Evolutionary conservation across 345 rosid genomes (phyloP).

Genomic region (Camelina sativa): DNA sequence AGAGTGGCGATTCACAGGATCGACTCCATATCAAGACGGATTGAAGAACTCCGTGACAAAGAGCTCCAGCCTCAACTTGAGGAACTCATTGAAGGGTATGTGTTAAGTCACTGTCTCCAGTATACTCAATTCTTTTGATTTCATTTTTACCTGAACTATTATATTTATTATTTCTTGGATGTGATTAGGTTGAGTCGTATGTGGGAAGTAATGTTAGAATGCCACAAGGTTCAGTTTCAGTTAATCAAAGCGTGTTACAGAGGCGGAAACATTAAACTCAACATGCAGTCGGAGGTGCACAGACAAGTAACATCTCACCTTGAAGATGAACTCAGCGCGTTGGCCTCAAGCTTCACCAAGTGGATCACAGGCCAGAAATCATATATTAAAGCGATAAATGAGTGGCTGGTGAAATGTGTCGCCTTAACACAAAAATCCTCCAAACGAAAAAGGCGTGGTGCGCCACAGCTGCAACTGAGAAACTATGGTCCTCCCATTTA

Average conservation of each 20-base stretch:
- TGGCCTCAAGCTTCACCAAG: slow-evolving; percentile 73
- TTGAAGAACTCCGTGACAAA: slow-evolving; percentile 88
- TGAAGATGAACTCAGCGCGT: slow-evolving; percentile 60
- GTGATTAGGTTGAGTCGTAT: slow-evolving; percentile 79
- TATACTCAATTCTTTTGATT: slow-evolving; percentile 3
- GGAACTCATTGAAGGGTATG: slow-evolving; percentile 91
- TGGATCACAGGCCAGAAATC: slow-evolving; percentile 79
- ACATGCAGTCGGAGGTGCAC: slow-evolving; percentile 66
- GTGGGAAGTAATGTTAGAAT: slow-evolving; percentile 96
- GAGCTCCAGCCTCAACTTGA: slow-evolving; percentile 99
- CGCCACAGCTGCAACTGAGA: slow-evolving; percentile 42
- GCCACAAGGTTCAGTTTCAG: slow-evolving; percentile 76
- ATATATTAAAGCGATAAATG: slow-evolving; percentile 65
- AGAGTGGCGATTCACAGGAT: slow-evolving; percentile 93
- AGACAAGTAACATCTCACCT: slow-evolving; percentile 68
- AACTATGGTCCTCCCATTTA: slow-evolving; percentile 73
- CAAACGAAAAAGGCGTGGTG: slow-evolving; percentile 48
- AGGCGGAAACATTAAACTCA: slow-evolving; percentile 51
- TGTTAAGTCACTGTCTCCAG: slow-evolving; percentile 6
- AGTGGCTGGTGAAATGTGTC: slow-evolving; percentile 79
- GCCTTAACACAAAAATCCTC: slow-evolving; percentile 41
- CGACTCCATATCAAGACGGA: slow-evolving; percentile 80
- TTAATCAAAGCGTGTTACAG: slow-evolving; percentile 60
- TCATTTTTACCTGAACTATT: slow-evolving; percentile 3
- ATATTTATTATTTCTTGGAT: slow-evolving; percentile 5